Evolutionary conservation across 768 basidiomycete species (phyloP).

Genomic region (Saitozyma podzolica): DNA sequence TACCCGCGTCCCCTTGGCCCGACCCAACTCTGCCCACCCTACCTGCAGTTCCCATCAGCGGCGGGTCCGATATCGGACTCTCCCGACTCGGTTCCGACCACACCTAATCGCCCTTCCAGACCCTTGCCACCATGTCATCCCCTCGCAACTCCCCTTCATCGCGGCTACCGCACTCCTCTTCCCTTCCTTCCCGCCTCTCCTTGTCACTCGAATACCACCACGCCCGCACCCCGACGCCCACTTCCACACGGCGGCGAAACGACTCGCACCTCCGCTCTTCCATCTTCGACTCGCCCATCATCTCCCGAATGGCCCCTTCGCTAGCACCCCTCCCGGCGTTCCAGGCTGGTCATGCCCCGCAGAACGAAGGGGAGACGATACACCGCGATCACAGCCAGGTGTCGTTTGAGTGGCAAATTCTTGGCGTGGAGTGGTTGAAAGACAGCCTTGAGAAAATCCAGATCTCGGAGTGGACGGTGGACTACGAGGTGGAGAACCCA

Average conservation of each 20-base stretch:
- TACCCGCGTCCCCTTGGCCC: no score
- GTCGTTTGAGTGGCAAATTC: constrained; percentile 70
- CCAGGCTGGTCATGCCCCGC: not conserved
- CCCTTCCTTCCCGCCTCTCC: no score
- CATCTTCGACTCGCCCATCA: constrained; percentile 5
- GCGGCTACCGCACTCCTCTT: no score
- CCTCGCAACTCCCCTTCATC: not conserved
- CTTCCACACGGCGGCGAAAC: not conserved
- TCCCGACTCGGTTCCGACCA: not conserved
- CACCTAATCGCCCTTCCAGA: not conserved
- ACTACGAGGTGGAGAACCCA: constrained; percentile 43
- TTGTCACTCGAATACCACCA: no score
- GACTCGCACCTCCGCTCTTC: constrained; percentile 4
- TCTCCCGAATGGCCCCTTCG: not conserved
- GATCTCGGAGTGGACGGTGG: constrained; percentile 33
- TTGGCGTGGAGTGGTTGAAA: constrained; percentile 61
- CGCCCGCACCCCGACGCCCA: constrained; percentile 2
- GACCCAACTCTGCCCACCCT: no score
- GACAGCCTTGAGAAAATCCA: constrained; percentile 61
- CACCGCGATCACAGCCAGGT: constrained; percentile 10
- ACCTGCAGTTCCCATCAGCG: no score
- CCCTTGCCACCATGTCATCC: not conserved
- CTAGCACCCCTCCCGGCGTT: not conserved
- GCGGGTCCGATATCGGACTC: no score
- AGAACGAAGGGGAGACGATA: not conserved